These are phyloP conservation scores for Bryoerythrophyllum caledonicum DNA, from an alignment of 225 moss, liverwort and hornwort genomes.

Conservation along the genomic window DNA sequence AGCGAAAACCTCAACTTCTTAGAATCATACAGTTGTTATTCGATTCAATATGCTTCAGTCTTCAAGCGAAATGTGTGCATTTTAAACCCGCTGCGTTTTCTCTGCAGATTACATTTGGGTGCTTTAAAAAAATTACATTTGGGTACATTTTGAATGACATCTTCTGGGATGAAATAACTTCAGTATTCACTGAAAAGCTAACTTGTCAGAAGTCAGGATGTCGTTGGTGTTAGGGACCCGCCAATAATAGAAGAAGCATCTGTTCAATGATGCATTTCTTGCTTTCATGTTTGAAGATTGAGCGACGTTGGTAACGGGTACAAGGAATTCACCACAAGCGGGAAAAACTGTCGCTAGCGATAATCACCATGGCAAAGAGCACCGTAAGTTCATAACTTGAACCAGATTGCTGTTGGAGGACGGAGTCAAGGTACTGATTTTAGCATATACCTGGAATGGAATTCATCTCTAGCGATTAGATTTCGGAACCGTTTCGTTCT, in stretches of 20 bases:
- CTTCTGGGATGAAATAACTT: background rate
- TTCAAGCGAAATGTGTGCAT: background rate
- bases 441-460: background rate
- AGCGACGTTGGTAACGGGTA: background rate
- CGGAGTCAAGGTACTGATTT: background rate
- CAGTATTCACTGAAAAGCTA: background rate
- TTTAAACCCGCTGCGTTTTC: background rate
- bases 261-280: background rate
- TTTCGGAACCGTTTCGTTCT: background rate
- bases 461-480: background rate
- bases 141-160: background rate
- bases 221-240: background rate
- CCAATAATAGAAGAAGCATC: conserved; percentile 11
- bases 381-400: background rate
- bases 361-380: background rate
- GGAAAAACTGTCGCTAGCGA: too few species aligned
- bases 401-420: background rate
- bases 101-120: background rate
- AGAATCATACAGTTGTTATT: background rate
- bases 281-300: background rate
- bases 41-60: background rate
- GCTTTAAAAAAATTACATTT: background rate
- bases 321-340: background rate
- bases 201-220: background rate
- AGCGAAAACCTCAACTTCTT: background rate